Evolutionary conservation across 2,329 filamentous ascomycete species (phyloP).

Genomic region (Neophaeococcomyces aloes): DNA sequence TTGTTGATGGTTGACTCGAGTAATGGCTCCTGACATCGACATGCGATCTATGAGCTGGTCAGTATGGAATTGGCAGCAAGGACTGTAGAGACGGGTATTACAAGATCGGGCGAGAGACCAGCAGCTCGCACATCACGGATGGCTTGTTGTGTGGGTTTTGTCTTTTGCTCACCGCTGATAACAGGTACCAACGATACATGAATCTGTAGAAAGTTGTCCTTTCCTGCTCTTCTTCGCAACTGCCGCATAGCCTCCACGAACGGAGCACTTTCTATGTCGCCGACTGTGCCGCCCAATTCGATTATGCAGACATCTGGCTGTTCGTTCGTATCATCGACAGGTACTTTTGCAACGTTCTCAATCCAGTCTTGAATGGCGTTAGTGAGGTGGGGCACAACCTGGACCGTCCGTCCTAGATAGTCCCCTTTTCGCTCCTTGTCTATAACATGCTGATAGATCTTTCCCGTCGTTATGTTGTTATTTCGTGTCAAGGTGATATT

Average conservation of each 20-base stretch:
- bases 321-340: constrained; percentile 72
- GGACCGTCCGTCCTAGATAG: constrained; percentile 80
- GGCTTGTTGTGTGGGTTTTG: constrained; percentile 89
- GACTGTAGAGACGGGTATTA: constrained; percentile 29
- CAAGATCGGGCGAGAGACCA: constrained; percentile 61
- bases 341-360: constrained; percentile 69
- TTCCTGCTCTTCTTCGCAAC: constrained; percentile 60
- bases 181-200: constrained; percentile 82
- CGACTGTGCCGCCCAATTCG: constrained; percentile 46
- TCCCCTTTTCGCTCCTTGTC: constrained; percentile 60
- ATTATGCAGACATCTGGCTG: constrained; percentile 89
- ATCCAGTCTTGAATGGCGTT: constrained; percentile 91
- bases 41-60: constrained; percentile 58
- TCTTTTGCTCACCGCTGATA: constrained; percentile 73
- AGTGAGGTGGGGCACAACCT: constrained; percentile 87
- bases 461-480: constrained; percentile 95
- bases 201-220: constrained; percentile 76
- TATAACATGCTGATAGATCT: constrained; percentile 86
- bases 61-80: constrained; percentile 8
- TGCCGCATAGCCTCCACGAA: constrained; percentile 82
- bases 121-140: constrained; percentile 75
- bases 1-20: constrained; percentile 68
- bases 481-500: constrained; percentile 71
- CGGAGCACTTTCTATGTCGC: constrained; percentile 77
- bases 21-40: constrained; percentile 71